Percentiles rank a stretch among this genome's conserved stretches.
These are phyloP conservation scores for Vigna radiata DNA, from an alignment of 306 rosid species.

Conservation along the genomic window DNA sequence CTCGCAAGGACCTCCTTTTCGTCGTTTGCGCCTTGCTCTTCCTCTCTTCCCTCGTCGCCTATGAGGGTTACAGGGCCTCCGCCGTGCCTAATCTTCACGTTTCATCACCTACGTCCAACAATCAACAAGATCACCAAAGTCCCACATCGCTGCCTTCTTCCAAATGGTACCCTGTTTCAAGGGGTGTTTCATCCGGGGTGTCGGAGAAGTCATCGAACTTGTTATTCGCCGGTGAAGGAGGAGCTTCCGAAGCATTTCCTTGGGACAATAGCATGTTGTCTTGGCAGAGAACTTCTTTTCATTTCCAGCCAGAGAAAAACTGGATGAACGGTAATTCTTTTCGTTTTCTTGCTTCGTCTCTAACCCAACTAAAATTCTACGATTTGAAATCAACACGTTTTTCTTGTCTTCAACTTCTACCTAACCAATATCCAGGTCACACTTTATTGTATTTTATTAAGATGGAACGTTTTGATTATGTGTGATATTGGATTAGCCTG, in stretches of 20 bases:
- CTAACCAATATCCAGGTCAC: not conserved
- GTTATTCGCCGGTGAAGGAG: constrained; percentile 20
- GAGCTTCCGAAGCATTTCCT: constrained; percentile 46
- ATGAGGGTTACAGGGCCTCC: constrained; percentile 27
- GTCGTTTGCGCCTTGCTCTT: constrained; percentile 51
- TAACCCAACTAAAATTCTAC: not conserved
- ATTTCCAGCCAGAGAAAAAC: constrained; percentile 92
- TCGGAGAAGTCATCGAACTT: constrained; percentile 71
- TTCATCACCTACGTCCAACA: not conserved
- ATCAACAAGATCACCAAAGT: not conserved
- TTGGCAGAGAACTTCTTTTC: constrained; percentile 95
- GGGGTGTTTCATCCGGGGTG: constrained; percentile 69
- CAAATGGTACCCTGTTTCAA: constrained; percentile 48
- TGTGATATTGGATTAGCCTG: too few relatives aligned
- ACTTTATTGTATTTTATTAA: too few relatives aligned
- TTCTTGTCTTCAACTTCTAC: not conserved
- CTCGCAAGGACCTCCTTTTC: constrained; percentile 39
- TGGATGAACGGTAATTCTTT: constrained; percentile 88
- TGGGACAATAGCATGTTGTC: constrained; percentile 89
- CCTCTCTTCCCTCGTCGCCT: constrained; percentile 53
- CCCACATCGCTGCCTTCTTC: constrained; percentile 32
- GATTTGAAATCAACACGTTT: not conserved
- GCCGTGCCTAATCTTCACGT: constrained; percentile 1
- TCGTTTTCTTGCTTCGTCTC: not conserved
- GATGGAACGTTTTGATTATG: too few relatives aligned